Base-by-base conservation (phyloP, 441 rosid genomes). In the Adansonia rubrostipa region DNA sequence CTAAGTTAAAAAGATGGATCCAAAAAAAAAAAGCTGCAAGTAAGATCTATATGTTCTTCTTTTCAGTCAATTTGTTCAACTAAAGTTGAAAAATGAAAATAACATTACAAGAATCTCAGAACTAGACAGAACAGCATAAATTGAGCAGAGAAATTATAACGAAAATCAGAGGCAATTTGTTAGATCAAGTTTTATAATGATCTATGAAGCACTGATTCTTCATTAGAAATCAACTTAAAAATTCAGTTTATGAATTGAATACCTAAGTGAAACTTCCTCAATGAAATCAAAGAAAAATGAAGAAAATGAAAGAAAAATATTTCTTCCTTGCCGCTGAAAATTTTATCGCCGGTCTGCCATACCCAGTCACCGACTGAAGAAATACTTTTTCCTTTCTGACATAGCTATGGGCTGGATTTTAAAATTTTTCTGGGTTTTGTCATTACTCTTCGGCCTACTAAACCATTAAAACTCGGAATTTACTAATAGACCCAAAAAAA, bases 161-260 rank as follows among this genome's bases (percentile, higher is more conserved):
- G 71, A 36, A 65, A 76, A 76, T 63, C 78, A 19, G 8, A 66
- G 19, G 51, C 64, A 40, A 73, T 19, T 76, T 56, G 20, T 20
- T 40, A 76, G 79, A 76, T 76, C 79, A 65, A 53, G 54, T 53
- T 64, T 22, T 20, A 13, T 14, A 50, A 36, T 64, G 62, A 64
- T 42, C 48, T 65, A 3, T 8, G 17, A 36, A 76, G 10, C 51
- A 51, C 53, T 20, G 54, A 65, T 66, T 36, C 14, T 28, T 36
- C 14, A 45, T 40, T 73, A 66, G 36, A 53, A 57, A 54, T 20
- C 78, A 64, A 75, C 57, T 24, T 15, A 11, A 64, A 73, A 62
- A 40, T 3, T 50, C 36, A 20, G 62, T 15, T 47, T 14, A 66
- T 0, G 42, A 66, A 65, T 53, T 36, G 50, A 42, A 76, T 36